These are phyloP conservation scores for Camellia lanceoleosa DNA, from an alignment of 148 eudicot genomes.

Conservation along the genomic window DNA sequence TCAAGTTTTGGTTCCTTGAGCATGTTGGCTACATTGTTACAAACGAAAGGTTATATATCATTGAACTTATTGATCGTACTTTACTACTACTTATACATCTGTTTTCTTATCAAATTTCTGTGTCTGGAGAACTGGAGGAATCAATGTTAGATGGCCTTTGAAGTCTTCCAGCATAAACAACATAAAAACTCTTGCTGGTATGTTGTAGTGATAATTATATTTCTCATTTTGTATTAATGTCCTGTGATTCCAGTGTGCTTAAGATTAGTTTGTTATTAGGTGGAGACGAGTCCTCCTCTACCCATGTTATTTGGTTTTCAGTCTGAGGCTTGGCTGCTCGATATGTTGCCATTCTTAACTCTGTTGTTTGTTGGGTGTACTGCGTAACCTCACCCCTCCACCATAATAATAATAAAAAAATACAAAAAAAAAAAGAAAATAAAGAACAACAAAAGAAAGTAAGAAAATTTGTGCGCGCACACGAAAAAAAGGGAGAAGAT, in stretches of 20 bases:
- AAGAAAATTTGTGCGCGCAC: no score
- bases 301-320: not conserved
- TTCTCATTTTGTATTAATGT: not conserved
- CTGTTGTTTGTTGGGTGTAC: not conserved
- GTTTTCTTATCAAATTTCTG: slow-evolving; percentile 19
- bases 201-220: slow-evolving; percentile 15
- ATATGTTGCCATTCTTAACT: not conserved
- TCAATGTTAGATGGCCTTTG: slow-evolving; percentile 96
- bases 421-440: no score
- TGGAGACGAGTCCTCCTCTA: slow-evolving; percentile 1
- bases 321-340: not conserved
- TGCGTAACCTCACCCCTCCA: not conserved
- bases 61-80: slow-evolving; percentile 7
- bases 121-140: slow-evolving; percentile 79
- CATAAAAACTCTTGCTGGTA: slow-evolving; percentile 94
- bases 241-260: not conserved
- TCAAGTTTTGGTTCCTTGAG: slow-evolving; percentile 78
- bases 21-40: slow-evolving; percentile 79
- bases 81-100: slow-evolving; percentile 15
- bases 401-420: no score
- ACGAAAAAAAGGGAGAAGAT: no score
- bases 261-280: not conserved
- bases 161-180: slow-evolving; percentile 89
- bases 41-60: slow-evolving; percentile 71
- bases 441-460: no score